Percentiles rank a stretch among this genome's conserved stretches.
These are phyloP conservation scores for Yarrowia sp. DNA, from an alignment of 805 yeast species.

Conservation along the genomic window DNA sequence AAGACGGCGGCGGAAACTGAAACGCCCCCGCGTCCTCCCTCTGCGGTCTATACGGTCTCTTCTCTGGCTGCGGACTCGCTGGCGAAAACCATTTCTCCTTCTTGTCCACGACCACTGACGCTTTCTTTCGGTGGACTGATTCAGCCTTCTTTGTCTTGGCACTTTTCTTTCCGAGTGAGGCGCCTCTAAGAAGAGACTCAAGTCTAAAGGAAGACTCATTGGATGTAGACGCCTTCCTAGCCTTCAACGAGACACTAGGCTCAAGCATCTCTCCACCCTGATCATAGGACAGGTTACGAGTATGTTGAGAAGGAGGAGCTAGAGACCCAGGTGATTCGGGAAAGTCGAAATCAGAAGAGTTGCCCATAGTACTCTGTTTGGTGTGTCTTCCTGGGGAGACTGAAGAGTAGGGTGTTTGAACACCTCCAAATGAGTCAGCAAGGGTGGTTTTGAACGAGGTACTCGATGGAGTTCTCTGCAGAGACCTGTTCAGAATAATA, in stretches of 20 bases:
- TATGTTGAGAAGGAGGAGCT: neutral
- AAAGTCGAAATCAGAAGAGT: neutral
- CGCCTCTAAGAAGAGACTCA: constrained; percentile 38
- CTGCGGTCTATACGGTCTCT: neutral
- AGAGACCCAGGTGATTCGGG: neutral
- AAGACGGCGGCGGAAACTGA: constrained; percentile 4
- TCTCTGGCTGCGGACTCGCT: neutral
- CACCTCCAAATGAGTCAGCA: constrained; percentile 56
- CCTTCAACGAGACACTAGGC: neutral
- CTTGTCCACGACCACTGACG: neutral
- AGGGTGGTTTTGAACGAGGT: constrained; percentile 73
- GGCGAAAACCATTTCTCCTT: neutral
- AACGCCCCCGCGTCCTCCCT: neutral
- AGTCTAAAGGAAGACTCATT: constrained; percentile 40
- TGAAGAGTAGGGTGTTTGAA: neutral
- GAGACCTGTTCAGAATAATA: constrained; percentile 66
- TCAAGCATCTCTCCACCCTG: constrained; percentile 7
- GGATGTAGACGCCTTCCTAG: constrained; percentile 20
- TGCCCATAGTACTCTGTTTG: constrained; percentile 13
- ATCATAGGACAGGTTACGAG: constrained; percentile 16
- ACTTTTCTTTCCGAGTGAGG: constrained; percentile 33
- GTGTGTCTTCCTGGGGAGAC: neutral
- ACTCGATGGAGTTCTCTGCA: constrained; percentile 71
- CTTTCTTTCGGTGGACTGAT: constrained; percentile 8
- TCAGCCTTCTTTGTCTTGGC: constrained; percentile 29